phyloP scores from a whole-genome alignment of 768 basidiomycete genomes.

The Sistotremastrum niveocremeum region DNA sequence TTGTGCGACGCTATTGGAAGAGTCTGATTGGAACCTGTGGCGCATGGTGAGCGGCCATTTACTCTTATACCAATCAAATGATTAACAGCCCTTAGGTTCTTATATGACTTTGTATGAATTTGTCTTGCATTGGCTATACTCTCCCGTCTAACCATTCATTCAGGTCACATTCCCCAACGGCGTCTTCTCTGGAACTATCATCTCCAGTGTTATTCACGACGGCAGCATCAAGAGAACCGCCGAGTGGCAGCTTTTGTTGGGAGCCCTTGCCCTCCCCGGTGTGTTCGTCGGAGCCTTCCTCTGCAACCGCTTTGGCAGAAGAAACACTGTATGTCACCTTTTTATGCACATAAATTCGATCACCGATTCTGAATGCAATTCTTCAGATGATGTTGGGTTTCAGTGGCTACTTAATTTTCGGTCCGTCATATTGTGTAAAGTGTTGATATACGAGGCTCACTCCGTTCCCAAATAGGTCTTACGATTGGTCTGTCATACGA shows the following conservation, averaged over 20 bases:
- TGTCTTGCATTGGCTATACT: background rate
- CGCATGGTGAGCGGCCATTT: constrained; percentile 36
- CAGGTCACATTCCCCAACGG: constrained; percentile 63
- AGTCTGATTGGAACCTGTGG: constrained; percentile 58
- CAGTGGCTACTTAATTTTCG: constrained; percentile 52
- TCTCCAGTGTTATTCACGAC: constrained; percentile 47
- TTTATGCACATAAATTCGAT: background rate
- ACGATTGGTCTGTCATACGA: constrained; percentile 49
- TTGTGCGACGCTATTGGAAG: constrained; percentile 52
- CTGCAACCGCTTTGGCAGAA: constrained; percentile 40
- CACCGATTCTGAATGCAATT: background rate
- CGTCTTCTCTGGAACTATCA: constrained; percentile 52
- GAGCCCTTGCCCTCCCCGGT: constrained; percentile 49
- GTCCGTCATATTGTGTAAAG: constrained; percentile 17
- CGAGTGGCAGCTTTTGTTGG: constrained; percentile 58
- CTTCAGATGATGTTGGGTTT: constrained; percentile 54
- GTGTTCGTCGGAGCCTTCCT: constrained; percentile 33
- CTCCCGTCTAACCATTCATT: background rate
- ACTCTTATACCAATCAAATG: background rate
- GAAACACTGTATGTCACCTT: constrained; percentile 33
- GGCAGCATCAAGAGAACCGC: constrained; percentile 44
- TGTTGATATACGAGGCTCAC: background rate
- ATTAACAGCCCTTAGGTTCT: constrained; percentile 30
- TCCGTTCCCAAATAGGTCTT: constrained; percentile 25
- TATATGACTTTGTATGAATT: constrained; percentile 48